Conservation (phyloP, 495 filamentous ascomycete species). For the Xanthoparmelia taractica region DNA sequence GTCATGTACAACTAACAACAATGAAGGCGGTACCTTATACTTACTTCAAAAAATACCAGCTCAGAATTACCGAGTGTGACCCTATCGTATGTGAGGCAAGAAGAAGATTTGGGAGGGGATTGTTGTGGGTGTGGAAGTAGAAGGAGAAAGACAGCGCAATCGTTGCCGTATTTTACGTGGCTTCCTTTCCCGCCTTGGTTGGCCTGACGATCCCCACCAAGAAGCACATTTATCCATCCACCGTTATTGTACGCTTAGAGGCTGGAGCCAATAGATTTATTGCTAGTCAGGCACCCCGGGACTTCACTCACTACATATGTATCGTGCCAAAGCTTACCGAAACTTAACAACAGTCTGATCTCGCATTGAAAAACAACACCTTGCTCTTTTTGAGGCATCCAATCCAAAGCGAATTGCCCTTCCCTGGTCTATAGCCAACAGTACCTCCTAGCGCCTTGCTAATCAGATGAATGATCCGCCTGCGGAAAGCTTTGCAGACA, state of each 20-base stretch:
- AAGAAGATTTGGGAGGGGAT: background rate
- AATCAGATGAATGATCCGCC: conserved; percentile 6
- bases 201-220: conserved; percentile 10
- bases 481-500: background rate
- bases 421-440: background rate
- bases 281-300: conserved; percentile 11
- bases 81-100: background rate
- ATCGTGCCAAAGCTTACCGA: background rate
- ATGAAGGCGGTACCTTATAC: background rate
- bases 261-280: background rate
- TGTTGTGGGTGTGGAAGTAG: background rate
- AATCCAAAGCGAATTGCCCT: conserved; percentile 7
- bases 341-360: background rate
- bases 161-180: background rate
- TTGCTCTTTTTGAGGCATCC: background rate
- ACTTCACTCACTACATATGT: background rate
- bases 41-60: background rate
- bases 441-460: conserved; percentile 16
- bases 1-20: background rate
- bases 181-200: conserved; percentile 4
- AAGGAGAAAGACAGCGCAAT: no score
- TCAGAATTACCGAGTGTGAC: background rate
- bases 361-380: background rate
- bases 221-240: background rate
- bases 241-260: background rate